A percentile compares a stretch with the other conserved stretches of the same genome.
phyloP scores from a whole-genome alignment of 2,329 filamentous ascomycete species.

The Magnaporthales sp. region DNA sequence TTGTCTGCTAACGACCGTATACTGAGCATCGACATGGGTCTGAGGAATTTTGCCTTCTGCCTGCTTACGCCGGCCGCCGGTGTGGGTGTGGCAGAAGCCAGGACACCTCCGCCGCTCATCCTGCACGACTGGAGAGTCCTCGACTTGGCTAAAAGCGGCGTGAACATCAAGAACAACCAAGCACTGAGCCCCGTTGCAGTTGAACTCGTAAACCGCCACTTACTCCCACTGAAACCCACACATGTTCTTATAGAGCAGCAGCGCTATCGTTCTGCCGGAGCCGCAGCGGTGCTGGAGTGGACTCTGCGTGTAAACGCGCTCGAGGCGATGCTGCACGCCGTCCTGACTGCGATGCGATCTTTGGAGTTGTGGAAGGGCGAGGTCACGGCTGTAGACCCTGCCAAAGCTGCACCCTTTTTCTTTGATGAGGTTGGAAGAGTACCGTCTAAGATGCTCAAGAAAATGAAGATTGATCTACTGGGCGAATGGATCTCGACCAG shows the following conservation, averaged over 20 bases:
- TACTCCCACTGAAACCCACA: slow-evolving; percentile 47
- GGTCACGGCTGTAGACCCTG: slow-evolving; percentile 42
- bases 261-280: slow-evolving; percentile 54
- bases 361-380: slow-evolving; percentile 31
- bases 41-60: slow-evolving; percentile 71
- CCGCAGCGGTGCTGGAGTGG: slow-evolving; percentile 66
- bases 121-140: slow-evolving; percentile 11
- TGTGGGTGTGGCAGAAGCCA: neutral
- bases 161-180: slow-evolving; percentile 16
- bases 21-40: slow-evolving; percentile 77
- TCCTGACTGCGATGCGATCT: slow-evolving; percentile 46
- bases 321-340: slow-evolving; percentile 72
- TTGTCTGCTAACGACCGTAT: slow-evolving; percentile 37
- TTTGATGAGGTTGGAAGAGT: slow-evolving; percentile 3
- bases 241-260: slow-evolving; percentile 61
- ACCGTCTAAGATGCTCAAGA: slow-evolving; percentile 13
- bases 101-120: slow-evolving; percentile 8
- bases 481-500: slow-evolving; percentile 5
- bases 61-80: slow-evolving; percentile 31
- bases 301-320: slow-evolving; percentile 74
- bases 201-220: slow-evolving; percentile 21
- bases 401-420: neutral
- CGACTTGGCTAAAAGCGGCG: slow-evolving; percentile 8
- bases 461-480: slow-evolving; percentile 14
- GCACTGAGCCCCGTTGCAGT: slow-evolving; percentile 24